Base-by-base conservation (phyloP, 192 early-diverging fungal genomes). In the Coemansia nantahalensis region DNA sequence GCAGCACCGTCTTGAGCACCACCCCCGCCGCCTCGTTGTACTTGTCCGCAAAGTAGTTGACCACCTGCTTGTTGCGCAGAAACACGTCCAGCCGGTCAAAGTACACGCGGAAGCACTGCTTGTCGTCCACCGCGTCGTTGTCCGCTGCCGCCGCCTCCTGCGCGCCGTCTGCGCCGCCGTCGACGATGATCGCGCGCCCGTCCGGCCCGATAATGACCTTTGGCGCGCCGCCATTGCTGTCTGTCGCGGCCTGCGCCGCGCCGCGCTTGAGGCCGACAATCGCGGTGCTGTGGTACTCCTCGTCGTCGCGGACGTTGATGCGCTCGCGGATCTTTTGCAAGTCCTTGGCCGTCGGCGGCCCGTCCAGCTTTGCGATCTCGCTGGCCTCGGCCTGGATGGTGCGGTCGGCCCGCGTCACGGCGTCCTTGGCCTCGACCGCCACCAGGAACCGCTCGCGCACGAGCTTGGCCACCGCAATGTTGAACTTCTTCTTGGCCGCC, bases 41-140 rank as follows among this genome's bases (percentile, higher is more conserved):
- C 35, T 80, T 74, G 23, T 77, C 73, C 8, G 74, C 56, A 42
- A 81, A 84, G 47, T 79, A 64, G 22, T 80, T 78, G 17, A 82
- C 76, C 42, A 90, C 68, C 62, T 75, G 67, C 75, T 84, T 78
- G 54, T 86, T 86, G 48, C 87, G 82, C 62, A 86, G 78, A 16
- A 82, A 60, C 24, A 87, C 82, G 41, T 81, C 83, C 33, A 80
- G 84, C 31, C 79, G 74, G 9, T 86, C 84, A 58, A 68, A 80
- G 52, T 89, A 87, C 34, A 86, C 54, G 37, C 73, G 70, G 63
- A 89, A 89, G 42, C 65, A 84, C 31, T 83, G 68, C 31, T 80
- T 77, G 16, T 82, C 65, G 39, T 85, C 84, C 28, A 68, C 62
- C 8, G 57, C 19, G 23, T 67, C 71, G 2, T 24, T 28, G 4